A percentile compares a stretch with the other conserved stretches of the same genome.
Evolutionary conservation across 176 grass and related monocot genomes (phyloP).

Genomic region (Leersia perrieri): DNA sequence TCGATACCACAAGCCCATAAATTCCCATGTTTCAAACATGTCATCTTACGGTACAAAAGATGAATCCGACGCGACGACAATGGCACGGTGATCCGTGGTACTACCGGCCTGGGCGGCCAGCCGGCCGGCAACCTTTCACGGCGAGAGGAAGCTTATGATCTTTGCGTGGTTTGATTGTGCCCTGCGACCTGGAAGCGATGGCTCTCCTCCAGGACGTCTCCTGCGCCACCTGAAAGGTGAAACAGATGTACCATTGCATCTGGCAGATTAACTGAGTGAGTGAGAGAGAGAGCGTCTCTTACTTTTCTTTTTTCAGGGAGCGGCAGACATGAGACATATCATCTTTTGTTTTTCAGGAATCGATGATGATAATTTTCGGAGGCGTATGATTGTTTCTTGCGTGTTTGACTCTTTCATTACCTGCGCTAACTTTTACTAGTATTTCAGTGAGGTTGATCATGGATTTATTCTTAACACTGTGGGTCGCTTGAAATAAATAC

Average conservation of each 20-base stretch:
- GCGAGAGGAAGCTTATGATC: neutral
- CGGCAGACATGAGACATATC: no score
- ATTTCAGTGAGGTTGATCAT: neutral
- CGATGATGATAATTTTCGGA: neutral
- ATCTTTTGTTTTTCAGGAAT: no score
- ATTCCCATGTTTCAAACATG: neutral
- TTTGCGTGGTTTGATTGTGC: neutral
- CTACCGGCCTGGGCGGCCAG: neutral
- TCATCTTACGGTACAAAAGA: neutral
- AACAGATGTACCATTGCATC: neutral
- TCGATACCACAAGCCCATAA: neutral
- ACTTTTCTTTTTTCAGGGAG: neutral
- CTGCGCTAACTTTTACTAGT: neutral
- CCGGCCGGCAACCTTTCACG: neutral
- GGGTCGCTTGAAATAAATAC: no score
- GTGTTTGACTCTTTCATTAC: neutral
- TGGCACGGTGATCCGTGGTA: neutral
- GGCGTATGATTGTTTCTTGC: neutral
- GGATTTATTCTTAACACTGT: neutral
- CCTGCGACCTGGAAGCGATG: neutral
- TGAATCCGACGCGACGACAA: no score
- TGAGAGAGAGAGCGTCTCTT: neutral
- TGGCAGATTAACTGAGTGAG: neutral
- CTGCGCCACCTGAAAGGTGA: conserved; percentile 3
- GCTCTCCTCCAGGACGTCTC: neutral